Evolutionary conservation across 2,329 filamentous ascomycete species (phyloP), one percentile per base, ranked within the genome.

Genomic region (Aureobasidium melanogenum): DNA sequence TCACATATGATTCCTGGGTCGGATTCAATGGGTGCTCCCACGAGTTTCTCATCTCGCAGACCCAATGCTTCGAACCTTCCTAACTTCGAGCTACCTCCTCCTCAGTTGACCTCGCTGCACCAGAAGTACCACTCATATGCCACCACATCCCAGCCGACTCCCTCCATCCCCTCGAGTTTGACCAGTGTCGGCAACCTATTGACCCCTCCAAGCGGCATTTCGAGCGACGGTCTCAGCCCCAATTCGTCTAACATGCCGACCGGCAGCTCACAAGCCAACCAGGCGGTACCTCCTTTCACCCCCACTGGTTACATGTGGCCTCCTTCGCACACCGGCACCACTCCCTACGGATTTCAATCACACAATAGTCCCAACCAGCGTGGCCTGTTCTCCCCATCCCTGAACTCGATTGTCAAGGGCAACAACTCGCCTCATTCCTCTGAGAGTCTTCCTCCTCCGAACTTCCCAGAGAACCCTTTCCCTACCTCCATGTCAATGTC

Each of bases 21-120:
- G 70, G 83, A 86, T 73, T 77, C 77, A 72, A 81, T 86, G 77
- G 80, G 80, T 73, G 77, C 80, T 69, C 80, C 82, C 68, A 79
- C 82, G 71, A 88, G 87, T 76, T 85, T 91, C 72, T 84, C 86
- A 67, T 81, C 86, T 73, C 83, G 88, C 69, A 84, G 88, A 73
- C 83, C 85, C 70, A 87, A 87, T 69, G 84, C 87, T 64, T 84
- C 83, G 62, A 82, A 82, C 67, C 80, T 91, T 64, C 87, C 87
- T 62, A 82, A 76, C 66, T 89, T 89, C 70, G 84, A 88, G 69
- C 82, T 90, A 55, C 84, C 84, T 65, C 84, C 86, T 59, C 84
- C 85, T 66, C 80, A 82, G 55, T 76, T 82, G 69, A 74, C 72
- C 68, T 74, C 72, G 72, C 74, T 74, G 52, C 69, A 74, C 26